phyloP scores from a whole-genome alignment of 345 rosid genomes.

The Viola odorata region DNA sequence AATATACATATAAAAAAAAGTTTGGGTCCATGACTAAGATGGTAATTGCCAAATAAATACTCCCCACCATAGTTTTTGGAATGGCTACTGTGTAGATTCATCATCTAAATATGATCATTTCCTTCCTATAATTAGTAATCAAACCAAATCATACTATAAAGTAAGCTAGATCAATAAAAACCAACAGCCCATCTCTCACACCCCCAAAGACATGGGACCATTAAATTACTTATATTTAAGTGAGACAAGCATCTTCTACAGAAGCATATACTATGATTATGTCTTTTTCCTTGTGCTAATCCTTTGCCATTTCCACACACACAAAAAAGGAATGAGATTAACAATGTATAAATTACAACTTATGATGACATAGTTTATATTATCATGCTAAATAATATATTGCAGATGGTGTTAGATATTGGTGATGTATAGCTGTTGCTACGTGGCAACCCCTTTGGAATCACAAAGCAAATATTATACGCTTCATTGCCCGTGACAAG shows the following conservation, averaged over 20 bases:
- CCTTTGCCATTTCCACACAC: background rate
- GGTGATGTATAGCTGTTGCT: background rate
- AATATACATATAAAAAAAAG: background rate
- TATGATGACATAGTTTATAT: conserved; percentile 27
- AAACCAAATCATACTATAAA: background rate
- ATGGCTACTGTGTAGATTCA: conserved; percentile 1
- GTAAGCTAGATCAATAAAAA: conserved; percentile 10
- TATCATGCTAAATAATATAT: conserved; percentile 15
- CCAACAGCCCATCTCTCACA: conserved; percentile 4
- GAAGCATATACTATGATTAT: background rate
- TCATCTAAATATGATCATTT: background rate
- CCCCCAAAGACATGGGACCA: conserved; percentile 20
- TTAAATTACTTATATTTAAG: conserved; percentile 1
- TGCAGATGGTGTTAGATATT: background rate
- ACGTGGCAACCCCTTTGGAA: conserved; percentile 5
- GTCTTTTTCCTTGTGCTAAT: conserved; percentile 3
- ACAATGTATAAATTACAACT: conserved; percentile 11
- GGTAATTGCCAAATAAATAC: too few species aligned
- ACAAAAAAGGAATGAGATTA: background rate
- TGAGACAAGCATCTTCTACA: conserved; percentile 4
- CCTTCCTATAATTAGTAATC: conserved; percentile 16
- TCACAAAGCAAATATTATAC: conserved; percentile 5
- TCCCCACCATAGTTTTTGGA: background rate
- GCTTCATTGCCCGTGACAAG: background rate
- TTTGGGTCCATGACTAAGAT: too few species aligned